These are phyloP conservation scores for Malus fusca DNA, from an alignment of 306 rosid genomes.

Conservation along the genomic window DNA sequence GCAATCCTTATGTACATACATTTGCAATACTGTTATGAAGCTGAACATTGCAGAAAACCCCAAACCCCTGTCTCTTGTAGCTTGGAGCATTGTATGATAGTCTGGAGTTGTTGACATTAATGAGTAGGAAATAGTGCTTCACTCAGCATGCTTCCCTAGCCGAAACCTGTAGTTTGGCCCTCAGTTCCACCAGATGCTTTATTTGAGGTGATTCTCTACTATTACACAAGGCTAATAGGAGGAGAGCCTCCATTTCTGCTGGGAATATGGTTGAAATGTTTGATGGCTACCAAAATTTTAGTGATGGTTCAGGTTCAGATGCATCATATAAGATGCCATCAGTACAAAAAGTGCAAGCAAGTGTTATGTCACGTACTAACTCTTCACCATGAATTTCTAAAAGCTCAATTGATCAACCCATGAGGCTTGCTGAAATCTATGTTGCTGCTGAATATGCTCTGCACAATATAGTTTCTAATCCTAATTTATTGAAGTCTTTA, in stretches of 20 bases:
- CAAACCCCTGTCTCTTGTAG: too few species aligned
- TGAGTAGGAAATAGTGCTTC: too few species aligned
- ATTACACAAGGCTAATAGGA: slow-evolving; percentile 84
- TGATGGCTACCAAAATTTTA: slow-evolving; percentile 48
- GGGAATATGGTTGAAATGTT: slow-evolving; percentile 73
- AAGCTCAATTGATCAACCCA: slow-evolving; percentile 68
- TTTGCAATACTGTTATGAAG: too few species aligned
- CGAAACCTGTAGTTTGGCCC: too few species aligned
- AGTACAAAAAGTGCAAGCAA: slow-evolving; percentile 46
- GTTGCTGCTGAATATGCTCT: slow-evolving; percentile 86
- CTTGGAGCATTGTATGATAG: too few species aligned
- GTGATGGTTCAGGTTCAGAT: slow-evolving; percentile 75
- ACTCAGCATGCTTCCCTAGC: too few species aligned
- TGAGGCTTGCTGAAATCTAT: slow-evolving; percentile 95
- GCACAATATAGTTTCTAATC: slow-evolving; percentile 59
- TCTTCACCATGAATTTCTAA: slow-evolving; percentile 91
- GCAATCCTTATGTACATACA: too few species aligned
- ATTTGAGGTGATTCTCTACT: slow-evolving; percentile 35
- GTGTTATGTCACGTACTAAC: slow-evolving; percentile 74
- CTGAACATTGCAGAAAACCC: too few species aligned
- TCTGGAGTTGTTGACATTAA: too few species aligned
- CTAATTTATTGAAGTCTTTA: slow-evolving; percentile 52
- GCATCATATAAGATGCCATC: slow-evolving; percentile 54
- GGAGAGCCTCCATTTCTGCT: slow-evolving; percentile 92
- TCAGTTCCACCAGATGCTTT: too few species aligned